Evolutionary conservation across 164 flowering plant species (phyloP).

Genomic region (Cinnamomum chago): DNA sequence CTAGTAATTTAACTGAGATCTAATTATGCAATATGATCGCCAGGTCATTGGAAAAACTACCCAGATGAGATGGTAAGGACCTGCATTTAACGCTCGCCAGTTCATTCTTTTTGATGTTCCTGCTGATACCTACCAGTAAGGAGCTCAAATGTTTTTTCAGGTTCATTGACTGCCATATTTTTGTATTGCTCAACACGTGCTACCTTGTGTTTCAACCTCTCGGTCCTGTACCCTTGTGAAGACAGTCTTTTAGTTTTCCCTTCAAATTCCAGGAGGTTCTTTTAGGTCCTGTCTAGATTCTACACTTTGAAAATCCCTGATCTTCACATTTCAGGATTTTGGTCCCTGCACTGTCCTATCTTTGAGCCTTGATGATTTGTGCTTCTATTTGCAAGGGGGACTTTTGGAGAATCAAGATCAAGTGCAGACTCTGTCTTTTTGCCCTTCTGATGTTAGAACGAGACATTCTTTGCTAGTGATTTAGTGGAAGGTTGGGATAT

Average conservation of each 20-base stretch:
- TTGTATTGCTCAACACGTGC: too few species aligned
- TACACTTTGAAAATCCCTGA: not conserved
- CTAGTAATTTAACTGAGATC: not conserved
- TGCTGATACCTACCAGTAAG: not conserved
- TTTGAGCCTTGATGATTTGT: not conserved
- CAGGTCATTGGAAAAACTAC: not conserved
- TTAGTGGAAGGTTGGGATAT: not conserved
- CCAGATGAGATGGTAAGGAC: not conserved
- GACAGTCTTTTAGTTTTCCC: too few species aligned
- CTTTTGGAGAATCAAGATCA: too few species aligned
- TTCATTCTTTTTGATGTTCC: not conserved
- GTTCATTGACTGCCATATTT: too few species aligned
- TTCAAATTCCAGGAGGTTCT: not conserved
- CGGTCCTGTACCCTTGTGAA: not conserved
- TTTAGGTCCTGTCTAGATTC: not conserved
- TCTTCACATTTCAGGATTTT: not conserved
- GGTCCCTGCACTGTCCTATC: not conserved
- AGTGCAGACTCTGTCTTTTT: too few species aligned
- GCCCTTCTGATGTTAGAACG: too few species aligned
- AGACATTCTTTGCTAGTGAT: too few species aligned
- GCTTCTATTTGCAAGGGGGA: not conserved
- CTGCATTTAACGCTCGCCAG: not conserved
- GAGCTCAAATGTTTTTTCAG: not conserved
- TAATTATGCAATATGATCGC: not conserved
- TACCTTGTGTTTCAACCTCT: not conserved